Percentiles rank a stretch among this genome's conserved stretches.
Conservation (phyloP, 2,329 filamentous ascomycete genomes). For the Cladosporium sp. region DNA sequence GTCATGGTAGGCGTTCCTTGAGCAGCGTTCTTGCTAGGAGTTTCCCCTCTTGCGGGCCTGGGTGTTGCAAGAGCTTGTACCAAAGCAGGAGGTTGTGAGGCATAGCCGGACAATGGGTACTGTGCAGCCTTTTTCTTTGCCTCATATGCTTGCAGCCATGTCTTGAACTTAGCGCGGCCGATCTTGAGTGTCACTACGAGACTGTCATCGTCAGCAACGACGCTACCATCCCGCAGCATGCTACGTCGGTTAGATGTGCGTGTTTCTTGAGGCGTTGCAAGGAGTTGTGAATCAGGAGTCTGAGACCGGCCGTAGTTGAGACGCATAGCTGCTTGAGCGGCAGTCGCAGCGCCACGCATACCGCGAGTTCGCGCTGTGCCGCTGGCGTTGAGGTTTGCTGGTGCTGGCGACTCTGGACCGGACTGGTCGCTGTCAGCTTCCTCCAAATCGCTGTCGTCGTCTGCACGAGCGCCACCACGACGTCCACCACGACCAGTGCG, state of each 20-base stretch:
- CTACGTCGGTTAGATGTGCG: conserved; percentile 64
- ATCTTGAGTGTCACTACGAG: conserved; percentile 77
- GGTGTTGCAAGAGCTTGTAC: conserved; percentile 6
- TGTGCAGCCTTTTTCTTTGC: conserved; percentile 38
- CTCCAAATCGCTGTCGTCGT: conserved; percentile 74
- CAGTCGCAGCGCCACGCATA: conserved; percentile 84
- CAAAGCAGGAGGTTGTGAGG: conserved; percentile 32
- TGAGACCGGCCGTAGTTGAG: conserved; percentile 76
- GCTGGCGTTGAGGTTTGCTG: conserved; percentile 45
- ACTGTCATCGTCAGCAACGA: conserved; percentile 69
- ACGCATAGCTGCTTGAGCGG: conserved; percentile 82
- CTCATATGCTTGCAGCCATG: conserved; percentile 53
- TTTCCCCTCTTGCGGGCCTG: conserved; percentile 14
- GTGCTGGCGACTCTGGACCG: conserved; percentile 67
- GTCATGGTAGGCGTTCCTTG: conserved; percentile 33
- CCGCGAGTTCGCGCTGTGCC: conserved; percentile 84
- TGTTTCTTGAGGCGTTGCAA: conserved; percentile 71
- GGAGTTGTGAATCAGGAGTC: conserved; percentile 72
- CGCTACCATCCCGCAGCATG: conserved; percentile 73
- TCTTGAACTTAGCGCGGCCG: conserved; percentile 68
- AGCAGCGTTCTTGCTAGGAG: conserved; percentile 28
- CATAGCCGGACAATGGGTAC: conserved; percentile 39
- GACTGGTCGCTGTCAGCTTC: conserved; percentile 92
- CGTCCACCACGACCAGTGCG: conserved; percentile 45
- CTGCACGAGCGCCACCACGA: conserved; percentile 61